These are phyloP conservation scores for Fusarium coffeatum DNA, from an alignment of 2,329 filamentous ascomycete genomes.

Conservation along the genomic window DNA sequence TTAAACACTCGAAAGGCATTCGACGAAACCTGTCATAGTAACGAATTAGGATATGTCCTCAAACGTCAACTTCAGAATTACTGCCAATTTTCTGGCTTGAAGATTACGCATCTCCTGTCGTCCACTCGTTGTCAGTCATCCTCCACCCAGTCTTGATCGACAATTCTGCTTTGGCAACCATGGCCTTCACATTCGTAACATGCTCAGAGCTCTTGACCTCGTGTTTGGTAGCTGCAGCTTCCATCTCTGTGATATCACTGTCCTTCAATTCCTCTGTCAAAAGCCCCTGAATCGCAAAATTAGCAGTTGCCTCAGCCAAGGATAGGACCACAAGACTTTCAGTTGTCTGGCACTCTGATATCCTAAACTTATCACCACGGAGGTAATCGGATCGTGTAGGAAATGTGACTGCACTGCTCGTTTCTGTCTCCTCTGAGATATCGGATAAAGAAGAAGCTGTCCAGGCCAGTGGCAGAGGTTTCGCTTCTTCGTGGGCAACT, in stretches of 20 bases:
- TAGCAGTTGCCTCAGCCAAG: background rate
- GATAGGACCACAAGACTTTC: background rate
- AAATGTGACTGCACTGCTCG: constrained; percentile 17
- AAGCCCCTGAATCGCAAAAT: background rate
- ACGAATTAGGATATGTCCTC: background rate
- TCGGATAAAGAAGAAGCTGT: constrained; percentile 33
- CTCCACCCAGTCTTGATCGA: constrained; percentile 24
- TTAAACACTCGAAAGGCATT: background rate
- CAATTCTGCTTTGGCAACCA: constrained; percentile 3
- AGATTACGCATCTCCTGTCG: background rate
- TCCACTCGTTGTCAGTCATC: constrained; percentile 39
- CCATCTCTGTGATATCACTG: background rate
- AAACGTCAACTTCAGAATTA: background rate
- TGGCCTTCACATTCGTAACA: background rate
- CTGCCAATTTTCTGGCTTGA: background rate
- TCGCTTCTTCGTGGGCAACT: constrained; percentile 7
- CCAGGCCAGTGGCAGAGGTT: constrained; percentile 14
- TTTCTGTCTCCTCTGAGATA: constrained; percentile 39
- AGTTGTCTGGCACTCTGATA: background rate
- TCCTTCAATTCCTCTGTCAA: background rate
- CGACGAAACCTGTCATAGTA: background rate
- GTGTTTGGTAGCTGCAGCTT: background rate
- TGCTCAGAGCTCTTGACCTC: background rate
- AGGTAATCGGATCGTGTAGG: constrained; percentile 17
- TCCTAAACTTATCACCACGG: background rate